A percentile compares a stretch with the other conserved stretches of the same genome.
Conservation (phyloP, 176 grass and related monocot genomes). For the Phoenix dactylifera region DNA sequence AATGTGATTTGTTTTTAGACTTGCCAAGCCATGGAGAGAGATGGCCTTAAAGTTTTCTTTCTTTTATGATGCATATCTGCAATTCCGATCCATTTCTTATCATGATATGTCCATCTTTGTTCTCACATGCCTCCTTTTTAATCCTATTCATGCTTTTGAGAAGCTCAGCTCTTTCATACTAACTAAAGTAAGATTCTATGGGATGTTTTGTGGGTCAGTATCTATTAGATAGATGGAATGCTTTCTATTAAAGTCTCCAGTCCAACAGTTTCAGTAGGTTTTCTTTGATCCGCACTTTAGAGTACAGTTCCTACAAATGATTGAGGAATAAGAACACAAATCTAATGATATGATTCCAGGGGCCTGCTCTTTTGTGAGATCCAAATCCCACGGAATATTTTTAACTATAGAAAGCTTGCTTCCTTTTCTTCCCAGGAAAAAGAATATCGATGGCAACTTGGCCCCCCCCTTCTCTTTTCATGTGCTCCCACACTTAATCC, state of each 20-base stretch:
- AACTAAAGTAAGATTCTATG: not conserved
- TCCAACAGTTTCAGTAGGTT: not conserved
- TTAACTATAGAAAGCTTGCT: not conserved
- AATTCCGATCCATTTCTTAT: not conserved
- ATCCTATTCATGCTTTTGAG: not conserved
- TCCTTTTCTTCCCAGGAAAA: not conserved
- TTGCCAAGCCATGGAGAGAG: not conserved
- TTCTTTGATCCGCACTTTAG: not conserved
- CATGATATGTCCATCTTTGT: conserved; percentile 6
- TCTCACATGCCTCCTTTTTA: not conserved
- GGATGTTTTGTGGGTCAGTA: not conserved
- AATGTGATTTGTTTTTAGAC: not conserved
- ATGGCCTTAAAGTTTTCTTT: not conserved
- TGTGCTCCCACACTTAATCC: no score
- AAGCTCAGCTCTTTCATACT: not conserved
- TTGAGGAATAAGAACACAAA: conserved; percentile 10
- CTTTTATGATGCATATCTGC: conserved; percentile 4
- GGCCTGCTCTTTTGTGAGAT: not conserved
- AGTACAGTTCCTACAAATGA: conserved; percentile 3
- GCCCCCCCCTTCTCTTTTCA: no score
- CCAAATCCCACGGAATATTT: conserved; percentile 10
- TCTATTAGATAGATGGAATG: not conserved
- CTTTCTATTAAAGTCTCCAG: conserved; percentile 2
- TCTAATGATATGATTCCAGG: conserved; percentile 7
- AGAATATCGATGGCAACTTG: not conserved